Percentiles rank a stretch among this genome's conserved stretches.
These are phyloP conservation scores for Platanthera zijinensis DNA, from an alignment of 106 monocot genomes.

Conservation along the genomic window DNA sequence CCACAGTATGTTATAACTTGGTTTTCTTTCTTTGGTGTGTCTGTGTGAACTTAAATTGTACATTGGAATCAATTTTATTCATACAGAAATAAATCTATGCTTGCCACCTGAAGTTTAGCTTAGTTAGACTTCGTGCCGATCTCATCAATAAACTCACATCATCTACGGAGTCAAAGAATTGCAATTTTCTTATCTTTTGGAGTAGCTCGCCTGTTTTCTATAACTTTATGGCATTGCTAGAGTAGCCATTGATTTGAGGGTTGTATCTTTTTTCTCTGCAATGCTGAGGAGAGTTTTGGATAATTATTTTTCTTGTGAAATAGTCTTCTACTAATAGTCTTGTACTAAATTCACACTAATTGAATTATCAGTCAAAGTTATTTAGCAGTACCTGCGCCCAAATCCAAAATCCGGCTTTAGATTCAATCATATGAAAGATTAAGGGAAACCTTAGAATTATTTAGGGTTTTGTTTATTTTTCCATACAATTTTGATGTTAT, in stretches of 20 bases:
- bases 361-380: neutral
- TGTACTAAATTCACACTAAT: neutral
- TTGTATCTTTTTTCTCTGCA: neutral
- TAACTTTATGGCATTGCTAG: neutral
- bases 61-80: neutral
- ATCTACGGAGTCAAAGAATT: neutral
- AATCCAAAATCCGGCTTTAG: no score
- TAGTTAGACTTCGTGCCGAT: neutral
- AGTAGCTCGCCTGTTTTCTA: neutral
- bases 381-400: neutral
- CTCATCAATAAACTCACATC: neutral
- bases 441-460: no score
- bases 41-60: neutral
- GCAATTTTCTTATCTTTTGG: neutral
- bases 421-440: no score
- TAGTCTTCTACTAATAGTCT: neutral
- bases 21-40: neutral
- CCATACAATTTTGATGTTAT: no score
- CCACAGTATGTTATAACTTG: slow-evolving; percentile 21
- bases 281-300: neutral
- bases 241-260: neutral
- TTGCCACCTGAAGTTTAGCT: neutral
- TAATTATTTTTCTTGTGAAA: neutral
- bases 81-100: neutral
- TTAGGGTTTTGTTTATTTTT: no score